Evolutionary conservation across 2,329 filamentous ascomycete species (phyloP).

Genomic region (Simplicillium aogashimaense): DNA sequence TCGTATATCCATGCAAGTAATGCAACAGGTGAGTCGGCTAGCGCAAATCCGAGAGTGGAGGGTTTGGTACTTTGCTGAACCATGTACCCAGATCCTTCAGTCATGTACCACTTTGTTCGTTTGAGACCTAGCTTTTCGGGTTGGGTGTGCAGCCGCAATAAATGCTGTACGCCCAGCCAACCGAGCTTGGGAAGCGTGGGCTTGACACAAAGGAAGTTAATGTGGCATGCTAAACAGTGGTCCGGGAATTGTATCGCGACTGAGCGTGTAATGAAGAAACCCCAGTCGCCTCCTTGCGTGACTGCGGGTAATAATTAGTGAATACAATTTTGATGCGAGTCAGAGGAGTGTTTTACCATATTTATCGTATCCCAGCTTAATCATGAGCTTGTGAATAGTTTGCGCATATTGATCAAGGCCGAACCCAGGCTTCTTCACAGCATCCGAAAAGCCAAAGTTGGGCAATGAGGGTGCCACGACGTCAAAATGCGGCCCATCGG

Average conservation of each 20-base stretch:
- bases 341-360: constrained; percentile 15
- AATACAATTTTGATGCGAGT: not conserved
- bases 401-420: constrained; percentile 32
- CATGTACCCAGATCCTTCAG: constrained; percentile 34
- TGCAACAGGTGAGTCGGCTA: constrained; percentile 60
- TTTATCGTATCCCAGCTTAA: constrained; percentile 45
- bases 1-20: constrained; percentile 73
- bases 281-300: constrained; percentile 59
- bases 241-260: constrained; percentile 48
- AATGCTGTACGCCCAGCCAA: constrained; percentile 3
- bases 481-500: constrained; percentile 35
- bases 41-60: constrained; percentile 59
- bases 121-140: constrained; percentile 40
- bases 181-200: constrained; percentile 35
- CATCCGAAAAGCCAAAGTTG: constrained; percentile 33
- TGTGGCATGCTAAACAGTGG: constrained; percentile 31
- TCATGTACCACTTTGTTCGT: constrained; percentile 45
- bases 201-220: constrained; percentile 48
- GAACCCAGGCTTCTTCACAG: constrained; percentile 18
- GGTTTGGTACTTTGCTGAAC: constrained; percentile 50
- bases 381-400: constrained; percentile 58
- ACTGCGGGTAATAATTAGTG: constrained; percentile 9
- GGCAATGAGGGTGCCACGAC: constrained; percentile 49
- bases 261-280: constrained; percentile 49
- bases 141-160: constrained; percentile 14